Evolutionary conservation across 805 yeast species (phyloP).

Genomic region (Cyberlindnera subsufficiens): DNA sequence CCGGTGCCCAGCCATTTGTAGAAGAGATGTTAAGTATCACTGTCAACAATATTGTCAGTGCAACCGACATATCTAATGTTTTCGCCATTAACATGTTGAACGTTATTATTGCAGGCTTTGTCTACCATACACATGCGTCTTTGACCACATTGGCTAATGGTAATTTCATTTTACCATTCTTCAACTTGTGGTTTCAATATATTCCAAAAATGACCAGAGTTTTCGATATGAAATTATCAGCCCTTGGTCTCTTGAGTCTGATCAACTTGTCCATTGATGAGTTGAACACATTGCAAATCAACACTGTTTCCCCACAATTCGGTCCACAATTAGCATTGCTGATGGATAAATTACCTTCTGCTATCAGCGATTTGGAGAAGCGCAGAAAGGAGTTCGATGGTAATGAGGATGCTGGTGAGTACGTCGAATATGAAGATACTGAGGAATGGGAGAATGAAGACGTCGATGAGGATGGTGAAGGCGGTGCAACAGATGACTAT

Average conservation of each 20-base stretch:
- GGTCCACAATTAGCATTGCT: conserved; percentile 46
- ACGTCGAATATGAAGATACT: conserved; percentile 22
- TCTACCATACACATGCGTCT: conserved; percentile 52
- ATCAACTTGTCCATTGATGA: conserved; percentile 24
- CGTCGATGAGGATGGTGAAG: conserved; percentile 23
- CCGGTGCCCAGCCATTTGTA: conserved; percentile 36
- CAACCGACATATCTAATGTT: conserved; percentile 19
- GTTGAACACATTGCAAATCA: conserved; percentile 28
- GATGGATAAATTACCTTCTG: conserved; percentile 61
- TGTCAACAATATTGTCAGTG: conserved; percentile 31
- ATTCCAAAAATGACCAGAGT: conserved; percentile 58
- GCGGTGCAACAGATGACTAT: conserved; percentile 36
- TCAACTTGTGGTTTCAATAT: conserved; percentile 57
- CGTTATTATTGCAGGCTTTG: conserved; percentile 56
- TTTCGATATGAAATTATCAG: conserved; percentile 72
- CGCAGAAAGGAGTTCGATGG: conserved; percentile 40
- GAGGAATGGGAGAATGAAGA: conserved; percentile 29
- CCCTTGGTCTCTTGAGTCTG: conserved; percentile 59
- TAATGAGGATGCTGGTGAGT: conserved; percentile 21
- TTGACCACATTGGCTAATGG: conserved; percentile 42
- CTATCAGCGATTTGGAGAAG: conserved; percentile 59
- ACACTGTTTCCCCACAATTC: conserved; percentile 37
- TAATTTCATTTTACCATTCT: conserved; percentile 42
- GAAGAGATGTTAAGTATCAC: conserved; percentile 36
- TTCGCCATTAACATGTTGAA: conserved; percentile 48